Conservation (phyloP, 139 green algal species). For the Micromonas pusilla region DNA sequence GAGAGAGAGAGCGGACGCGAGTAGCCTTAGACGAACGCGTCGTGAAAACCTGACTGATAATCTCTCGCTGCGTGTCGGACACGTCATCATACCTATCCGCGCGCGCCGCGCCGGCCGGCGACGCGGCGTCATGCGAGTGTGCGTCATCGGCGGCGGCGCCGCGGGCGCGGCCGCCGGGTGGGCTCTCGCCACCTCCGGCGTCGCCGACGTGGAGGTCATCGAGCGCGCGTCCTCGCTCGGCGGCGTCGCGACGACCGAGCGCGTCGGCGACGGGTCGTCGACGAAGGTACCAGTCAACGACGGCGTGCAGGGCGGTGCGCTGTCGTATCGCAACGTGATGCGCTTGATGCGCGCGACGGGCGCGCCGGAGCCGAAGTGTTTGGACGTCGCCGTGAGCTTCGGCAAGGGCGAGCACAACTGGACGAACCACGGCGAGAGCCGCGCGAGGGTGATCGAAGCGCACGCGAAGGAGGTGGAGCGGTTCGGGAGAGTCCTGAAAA, state of each 20-base stretch:
- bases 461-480: constrained; percentile 48
- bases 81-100: too few relatives aligned
- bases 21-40: too few relatives aligned
- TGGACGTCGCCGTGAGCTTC: constrained; percentile 57
- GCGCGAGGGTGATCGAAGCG: constrained; percentile 34
- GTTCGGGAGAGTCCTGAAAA: constrained; percentile 51
- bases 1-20: too few relatives aligned
- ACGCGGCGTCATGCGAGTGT: not conserved
- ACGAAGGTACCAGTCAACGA: constrained; percentile 19
- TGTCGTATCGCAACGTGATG: constrained; percentile 58
- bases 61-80: too few relatives aligned
- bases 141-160: constrained; percentile 7
- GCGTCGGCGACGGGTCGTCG: not conserved
- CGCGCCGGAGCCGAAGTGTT: not conserved
- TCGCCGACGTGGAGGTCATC: not conserved
- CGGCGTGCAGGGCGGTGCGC: constrained; percentile 48
- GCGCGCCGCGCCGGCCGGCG: too few relatives aligned
- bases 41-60: too few relatives aligned
- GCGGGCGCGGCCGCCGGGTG: not conserved
- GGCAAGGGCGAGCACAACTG: constrained; percentile 51
- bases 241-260: constrained; percentile 16
- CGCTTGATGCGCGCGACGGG: constrained; percentile 48
- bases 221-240: constrained; percentile 9
- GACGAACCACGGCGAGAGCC: constrained; percentile 53
- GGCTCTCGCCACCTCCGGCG: not conserved